phyloP scores from a whole-genome alignment of 768 basidiomycete genomes.

The Tylopilus sp. region DNA sequence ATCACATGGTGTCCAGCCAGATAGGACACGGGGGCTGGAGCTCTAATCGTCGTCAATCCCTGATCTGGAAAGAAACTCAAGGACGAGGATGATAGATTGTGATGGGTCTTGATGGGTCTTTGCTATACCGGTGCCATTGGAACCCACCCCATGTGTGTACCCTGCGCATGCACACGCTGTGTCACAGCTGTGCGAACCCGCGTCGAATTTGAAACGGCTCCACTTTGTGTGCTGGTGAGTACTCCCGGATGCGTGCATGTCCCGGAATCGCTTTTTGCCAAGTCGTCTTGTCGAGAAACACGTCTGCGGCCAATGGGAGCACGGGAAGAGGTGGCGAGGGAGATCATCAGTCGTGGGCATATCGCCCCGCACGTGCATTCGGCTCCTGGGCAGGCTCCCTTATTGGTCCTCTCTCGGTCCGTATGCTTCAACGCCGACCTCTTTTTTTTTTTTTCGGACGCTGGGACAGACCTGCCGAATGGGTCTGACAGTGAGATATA shows the following conservation, averaged over 20 bases:
- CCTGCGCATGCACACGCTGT: not conserved
- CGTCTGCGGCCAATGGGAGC: not conserved
- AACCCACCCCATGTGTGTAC: too few relatives aligned
- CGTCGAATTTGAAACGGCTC: slow-evolving; percentile 23
- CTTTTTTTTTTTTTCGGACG: not conserved
- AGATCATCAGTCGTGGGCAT: too few relatives aligned
- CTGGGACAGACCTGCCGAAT: slow-evolving; percentile 22
- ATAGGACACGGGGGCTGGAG: not conserved
- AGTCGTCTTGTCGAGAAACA: not conserved
- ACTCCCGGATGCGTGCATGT: not conserved
- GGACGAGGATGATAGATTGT: too few relatives aligned
- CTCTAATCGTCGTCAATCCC: too few relatives aligned
- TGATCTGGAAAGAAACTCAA: too few relatives aligned
- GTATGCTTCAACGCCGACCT: not conserved
- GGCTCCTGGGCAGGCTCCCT: slow-evolving; percentile 7
- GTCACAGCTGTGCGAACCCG: not conserved
- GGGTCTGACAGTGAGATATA: slow-evolving; percentile 9
- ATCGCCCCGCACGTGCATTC: slow-evolving; percentile 8
- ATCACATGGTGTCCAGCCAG: not conserved
- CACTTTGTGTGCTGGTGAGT: slow-evolving; percentile 15
- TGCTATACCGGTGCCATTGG: not conserved
- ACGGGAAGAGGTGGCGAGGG: not conserved
- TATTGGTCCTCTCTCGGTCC: slow-evolving; percentile 6
- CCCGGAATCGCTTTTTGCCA: not conserved
- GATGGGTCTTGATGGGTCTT: too few relatives aligned